A percentile compares a stretch with the other conserved stretches of the same genome.
These are phyloP conservation scores for Gossypium aridum DNA, from an alignment of 441 rosid genomes.

Conservation along the genomic window DNA sequence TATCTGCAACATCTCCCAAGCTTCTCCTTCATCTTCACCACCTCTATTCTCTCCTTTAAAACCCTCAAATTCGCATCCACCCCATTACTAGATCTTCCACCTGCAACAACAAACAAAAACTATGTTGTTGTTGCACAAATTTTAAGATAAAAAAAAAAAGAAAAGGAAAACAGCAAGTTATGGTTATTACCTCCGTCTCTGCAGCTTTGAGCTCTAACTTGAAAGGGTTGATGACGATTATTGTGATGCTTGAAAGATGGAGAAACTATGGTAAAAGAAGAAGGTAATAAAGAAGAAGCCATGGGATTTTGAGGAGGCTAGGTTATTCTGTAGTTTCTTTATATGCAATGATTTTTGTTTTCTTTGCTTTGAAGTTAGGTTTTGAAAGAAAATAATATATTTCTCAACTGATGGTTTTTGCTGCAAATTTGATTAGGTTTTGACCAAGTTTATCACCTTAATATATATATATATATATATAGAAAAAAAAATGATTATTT, in stretches of 20 bases:
- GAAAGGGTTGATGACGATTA: constrained; percentile 9
- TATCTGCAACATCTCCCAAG: not conserved
- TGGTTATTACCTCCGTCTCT: constrained; percentile 29
- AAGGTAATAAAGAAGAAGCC: constrained; percentile 10
- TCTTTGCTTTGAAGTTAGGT: not conserved
- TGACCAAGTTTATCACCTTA: not conserved
- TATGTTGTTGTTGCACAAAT: too few relatives aligned
- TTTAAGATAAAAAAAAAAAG: too few relatives aligned
- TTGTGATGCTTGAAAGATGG: constrained; percentile 10
- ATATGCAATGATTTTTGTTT: not conserved
- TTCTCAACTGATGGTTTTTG: not conserved
- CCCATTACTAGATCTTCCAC: not conserved
- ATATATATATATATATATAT: too few relatives aligned
- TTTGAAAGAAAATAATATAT: not conserved
- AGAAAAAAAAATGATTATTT: not conserved
- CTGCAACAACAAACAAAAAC: not conserved
- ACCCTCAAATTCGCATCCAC: constrained; percentile 7
- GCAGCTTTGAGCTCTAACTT: constrained; percentile 20
- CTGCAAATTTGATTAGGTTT: not conserved
- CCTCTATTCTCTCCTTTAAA: constrained; percentile 11
- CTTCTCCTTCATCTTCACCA: constrained; percentile 14
- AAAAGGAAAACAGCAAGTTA: not conserved
- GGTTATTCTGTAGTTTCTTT: not conserved
- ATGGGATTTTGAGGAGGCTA: not conserved
- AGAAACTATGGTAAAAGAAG: not conserved